Evolutionary conservation across 352 stramenopile species (phyloP).

Genomic region (Pythium rishiriense): DNA sequence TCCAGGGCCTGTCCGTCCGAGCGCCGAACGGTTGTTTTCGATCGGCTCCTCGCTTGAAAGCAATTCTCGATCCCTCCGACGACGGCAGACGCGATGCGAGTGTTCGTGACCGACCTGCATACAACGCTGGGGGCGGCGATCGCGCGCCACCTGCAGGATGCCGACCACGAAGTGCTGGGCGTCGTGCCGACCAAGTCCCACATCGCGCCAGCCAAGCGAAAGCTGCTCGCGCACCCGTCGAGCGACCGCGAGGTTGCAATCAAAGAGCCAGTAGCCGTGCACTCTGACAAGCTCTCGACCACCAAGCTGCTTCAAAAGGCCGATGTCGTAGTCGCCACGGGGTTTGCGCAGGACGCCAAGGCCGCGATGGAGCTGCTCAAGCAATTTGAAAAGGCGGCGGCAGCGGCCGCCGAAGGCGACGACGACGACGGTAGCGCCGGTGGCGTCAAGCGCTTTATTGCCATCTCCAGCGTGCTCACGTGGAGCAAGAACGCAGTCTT

Average conservation of each 20-base stretch:
- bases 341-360: constrained; percentile 55
- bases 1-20: too few relatives aligned
- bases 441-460: constrained; percentile 67
- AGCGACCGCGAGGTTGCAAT: constrained; percentile 51
- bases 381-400: constrained; percentile 53
- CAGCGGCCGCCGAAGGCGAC: constrained; percentile 32
- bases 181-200: constrained; percentile 49
- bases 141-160: constrained; percentile 54
- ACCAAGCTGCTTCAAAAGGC: constrained; percentile 53
- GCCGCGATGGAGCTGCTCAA: constrained; percentile 63
- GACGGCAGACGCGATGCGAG: constrained; percentile 43
- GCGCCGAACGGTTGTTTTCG: background rate
- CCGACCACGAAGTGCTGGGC: constrained; percentile 67
- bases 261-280: constrained; percentile 53
- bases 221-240: constrained; percentile 52
- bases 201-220: constrained; percentile 43
- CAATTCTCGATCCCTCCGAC: background rate
- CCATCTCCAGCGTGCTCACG: constrained; percentile 72
- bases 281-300: constrained; percentile 47
- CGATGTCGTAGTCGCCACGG: constrained; percentile 55
- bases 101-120: constrained; percentile 75
- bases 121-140: constrained; percentile 61
- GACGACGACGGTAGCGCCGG: constrained; percentile 31
- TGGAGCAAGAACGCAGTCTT: constrained; percentile 73
- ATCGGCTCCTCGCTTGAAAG: background rate